Evolutionary conservation across 768 basidiomycete genomes (phyloP).

Genomic region (Tylopilus sp.): DNA sequence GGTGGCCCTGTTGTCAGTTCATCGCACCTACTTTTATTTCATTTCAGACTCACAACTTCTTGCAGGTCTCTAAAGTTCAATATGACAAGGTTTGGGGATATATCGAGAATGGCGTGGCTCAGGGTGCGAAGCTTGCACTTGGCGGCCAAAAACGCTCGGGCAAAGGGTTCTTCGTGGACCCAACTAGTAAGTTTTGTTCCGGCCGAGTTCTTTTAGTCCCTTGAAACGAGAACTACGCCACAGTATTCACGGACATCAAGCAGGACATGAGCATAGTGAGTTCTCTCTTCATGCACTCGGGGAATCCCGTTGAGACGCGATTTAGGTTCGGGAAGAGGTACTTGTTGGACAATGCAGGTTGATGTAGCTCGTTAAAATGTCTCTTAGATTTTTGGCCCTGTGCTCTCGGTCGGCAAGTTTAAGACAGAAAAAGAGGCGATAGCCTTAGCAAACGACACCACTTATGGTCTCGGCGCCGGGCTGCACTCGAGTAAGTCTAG

Average conservation of each 20-base stretch:
- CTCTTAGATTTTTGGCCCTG: constrained; percentile 88
- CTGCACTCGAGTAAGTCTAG: constrained; percentile 74
- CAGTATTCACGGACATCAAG: constrained; percentile 80
- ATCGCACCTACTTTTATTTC: constrained; percentile 1
- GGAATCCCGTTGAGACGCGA: constrained; percentile 21
- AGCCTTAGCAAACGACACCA: constrained; percentile 79
- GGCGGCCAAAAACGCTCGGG: constrained; percentile 78
- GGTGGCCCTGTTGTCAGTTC: constrained; percentile 79
- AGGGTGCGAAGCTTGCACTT: constrained; percentile 74
- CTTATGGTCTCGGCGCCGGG: constrained; percentile 89
- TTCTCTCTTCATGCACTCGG: constrained; percentile 2
- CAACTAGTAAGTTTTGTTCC: constrained; percentile 62
- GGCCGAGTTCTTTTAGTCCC: constrained; percentile 1
- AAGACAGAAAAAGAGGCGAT: constrained; percentile 86
- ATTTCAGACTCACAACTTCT: constrained; percentile 6
- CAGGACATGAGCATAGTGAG: constrained; percentile 84
- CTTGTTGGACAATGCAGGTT: constrained; percentile 4
- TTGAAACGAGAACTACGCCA: constrained; percentile 3
- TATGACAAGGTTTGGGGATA: constrained; percentile 86
- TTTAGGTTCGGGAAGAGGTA: constrained; percentile 33
- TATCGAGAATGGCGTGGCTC: constrained; percentile 79
- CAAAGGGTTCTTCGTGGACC: constrained; percentile 87
- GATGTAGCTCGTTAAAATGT: constrained; percentile 10
- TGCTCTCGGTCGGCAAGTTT: constrained; percentile 80
- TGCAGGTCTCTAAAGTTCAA: constrained; percentile 78